Evolutionary conservation across 108 stramenopile genomes (phyloP).

Genomic region (Mediolabrus comicus): DNA sequence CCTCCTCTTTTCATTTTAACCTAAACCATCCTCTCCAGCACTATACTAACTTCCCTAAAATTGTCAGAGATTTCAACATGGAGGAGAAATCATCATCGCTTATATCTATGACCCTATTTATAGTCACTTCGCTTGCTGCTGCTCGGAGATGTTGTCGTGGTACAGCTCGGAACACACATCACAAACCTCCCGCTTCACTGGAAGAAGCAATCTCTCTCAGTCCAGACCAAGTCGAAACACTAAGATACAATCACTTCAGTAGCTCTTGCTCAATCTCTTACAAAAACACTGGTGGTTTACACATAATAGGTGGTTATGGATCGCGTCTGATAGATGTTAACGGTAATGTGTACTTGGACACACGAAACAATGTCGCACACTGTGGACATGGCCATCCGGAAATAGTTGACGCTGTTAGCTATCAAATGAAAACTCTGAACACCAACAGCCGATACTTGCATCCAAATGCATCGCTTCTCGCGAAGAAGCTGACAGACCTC

Average conservation of each 20-base stretch:
- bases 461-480: constrained; percentile 70
- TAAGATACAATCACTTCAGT: constrained; percentile 58
- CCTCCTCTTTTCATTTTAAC: too few relatives aligned
- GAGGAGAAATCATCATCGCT: neutral
- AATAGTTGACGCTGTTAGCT: constrained; percentile 67
- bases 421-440: constrained; percentile 72
- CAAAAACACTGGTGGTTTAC: constrained; percentile 67
- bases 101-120: neutral
- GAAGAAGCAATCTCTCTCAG: constrained; percentile 44
- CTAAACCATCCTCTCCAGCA: too few relatives aligned
- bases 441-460: constrained; percentile 95
- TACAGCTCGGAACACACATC: too few relatives aligned
- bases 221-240: constrained; percentile 54
- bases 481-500: constrained; percentile 51
- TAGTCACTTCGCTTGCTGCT: neutral
- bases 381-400: constrained; percentile 79
- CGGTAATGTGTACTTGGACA: constrained; percentile 78
- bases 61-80: too few relatives aligned
- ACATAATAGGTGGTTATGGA: constrained; percentile 48
- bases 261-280: constrained; percentile 73
- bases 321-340: constrained; percentile 65
- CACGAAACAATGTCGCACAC: constrained; percentile 91
- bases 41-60: too few relatives aligned
- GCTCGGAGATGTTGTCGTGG: constrained; percentile 27
- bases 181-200: constrained; percentile 63